phyloP scores from a whole-genome alignment of 2,329 filamentous ascomycete species.

The Claviceps sp. region DNA sequence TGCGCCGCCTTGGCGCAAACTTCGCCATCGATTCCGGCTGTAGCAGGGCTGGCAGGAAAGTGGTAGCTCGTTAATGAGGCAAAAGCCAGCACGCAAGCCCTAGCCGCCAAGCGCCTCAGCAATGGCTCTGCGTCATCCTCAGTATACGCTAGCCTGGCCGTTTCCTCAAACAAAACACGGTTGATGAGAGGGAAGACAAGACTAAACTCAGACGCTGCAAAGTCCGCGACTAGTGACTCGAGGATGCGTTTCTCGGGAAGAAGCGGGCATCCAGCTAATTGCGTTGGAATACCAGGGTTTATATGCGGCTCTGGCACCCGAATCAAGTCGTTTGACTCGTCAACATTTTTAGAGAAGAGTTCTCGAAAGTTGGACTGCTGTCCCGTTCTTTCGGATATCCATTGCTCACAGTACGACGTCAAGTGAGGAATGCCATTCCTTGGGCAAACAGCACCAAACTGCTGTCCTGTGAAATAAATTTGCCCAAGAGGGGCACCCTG shows the following conservation, averaged over 20 bases:
- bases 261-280: slow-evolving; percentile 1
- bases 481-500: slow-evolving; percentile 14
- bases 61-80: slow-evolving; percentile 20
- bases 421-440: slow-evolving; percentile 36
- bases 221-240: slow-evolving; percentile 13
- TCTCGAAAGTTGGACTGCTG: slow-evolving; percentile 12
- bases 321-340: not conserved
- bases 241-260: slow-evolving; percentile 23
- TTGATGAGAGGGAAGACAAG: slow-evolving; percentile 37
- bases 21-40: slow-evolving; percentile 24
- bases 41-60: slow-evolving; percentile 9
- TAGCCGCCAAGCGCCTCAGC: slow-evolving; percentile 21
- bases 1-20: slow-evolving; percentile 26
- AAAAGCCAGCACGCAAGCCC: slow-evolving; percentile 36
- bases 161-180: slow-evolving; percentile 29
- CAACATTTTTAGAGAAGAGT: not conserved
- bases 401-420: slow-evolving; percentile 31
- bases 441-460: slow-evolving; percentile 32
- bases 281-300: too few species aligned
- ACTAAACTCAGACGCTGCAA: slow-evolving; percentile 21
- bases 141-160: slow-evolving; percentile 30
- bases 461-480: slow-evolving; percentile 33
- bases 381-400: slow-evolving; percentile 33
- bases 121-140: slow-evolving; percentile 8
- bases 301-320: not conserved